Conservation (phyloP, 495 filamentous ascomycete genomes). For the Daldinia vernicosa region DNA sequence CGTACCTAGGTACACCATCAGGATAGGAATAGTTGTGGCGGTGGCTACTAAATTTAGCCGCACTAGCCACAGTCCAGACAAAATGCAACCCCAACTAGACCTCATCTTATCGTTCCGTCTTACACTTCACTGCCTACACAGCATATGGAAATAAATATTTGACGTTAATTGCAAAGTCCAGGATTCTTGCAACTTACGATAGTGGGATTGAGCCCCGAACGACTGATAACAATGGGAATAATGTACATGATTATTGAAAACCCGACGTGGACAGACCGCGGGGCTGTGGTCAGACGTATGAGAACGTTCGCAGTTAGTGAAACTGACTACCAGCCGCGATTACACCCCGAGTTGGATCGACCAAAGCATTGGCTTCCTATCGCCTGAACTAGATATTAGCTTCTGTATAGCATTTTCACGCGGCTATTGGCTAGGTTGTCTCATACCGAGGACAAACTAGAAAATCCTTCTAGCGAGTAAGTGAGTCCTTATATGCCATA, state of each 20-base stretch:
- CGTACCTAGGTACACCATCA: too few relatives aligned
- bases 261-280: not conserved
- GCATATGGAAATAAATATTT: not conserved
- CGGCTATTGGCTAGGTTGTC: not conserved
- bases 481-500: slow-evolving; percentile 9
- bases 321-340: not conserved
- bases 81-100: slow-evolving; percentile 23
- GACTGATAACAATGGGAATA: too few relatives aligned
- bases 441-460: not conserved
- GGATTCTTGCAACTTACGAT: not conserved
- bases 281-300: not conserved
- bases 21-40: not conserved
- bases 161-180: not conserved
- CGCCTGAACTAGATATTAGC: not conserved
- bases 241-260: not conserved
- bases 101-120: slow-evolving; percentile 9
- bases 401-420: not conserved
- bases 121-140: slow-evolving; percentile 1
- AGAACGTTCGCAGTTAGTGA: not conserved
- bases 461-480: not conserved
- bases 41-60: not conserved
- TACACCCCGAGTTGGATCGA: not conserved
- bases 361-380: not conserved
- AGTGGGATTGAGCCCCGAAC: not conserved
- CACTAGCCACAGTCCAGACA: not conserved